Evolutionary conservation across 2,329 filamentous ascomycete species (phyloP), one percentile per base, ranked within the genome.

Genomic region (Fusarium austroafricanum): DNA sequence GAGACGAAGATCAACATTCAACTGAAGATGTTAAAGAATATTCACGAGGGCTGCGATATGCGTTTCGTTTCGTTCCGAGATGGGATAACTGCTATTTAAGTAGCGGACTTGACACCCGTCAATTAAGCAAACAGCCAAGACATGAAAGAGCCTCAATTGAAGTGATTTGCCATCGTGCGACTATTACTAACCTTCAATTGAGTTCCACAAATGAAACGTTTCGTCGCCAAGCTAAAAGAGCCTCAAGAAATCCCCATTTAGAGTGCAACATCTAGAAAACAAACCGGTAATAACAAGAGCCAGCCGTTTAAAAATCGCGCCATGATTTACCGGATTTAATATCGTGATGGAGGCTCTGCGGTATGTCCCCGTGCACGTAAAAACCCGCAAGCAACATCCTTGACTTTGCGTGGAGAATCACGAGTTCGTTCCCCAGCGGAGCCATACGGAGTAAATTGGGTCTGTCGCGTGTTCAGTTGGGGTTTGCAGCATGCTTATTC

Each of bases 281-380:
- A 44, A 38, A 21, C 17, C 43, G 29, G 57, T 14, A 59, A 38
- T 39, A 38, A 31, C 20, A 33, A 12, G 6, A 15, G 12, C 8
- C 6, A 7, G 7, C 9, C 11, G 15, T 2, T 10, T 2, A n/a
- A n/a, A 18, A 20, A 5, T n/a, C 39, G 14, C 35, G 17, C 26
- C 28, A 53, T 21, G 8, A 26, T n/a, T 3, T 2, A 3, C 28
- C n/a, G 55, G 40, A 47, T 44, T 40, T 46, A 51, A 51, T 33
- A 51, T 42, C 23, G 59, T 28, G 59, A 58, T 28, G 43, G 55
- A 61, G 59, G 61, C 61, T 64, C 61, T 64, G 61, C 59, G 44
- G 58, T 31, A 38, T 10, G 23, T 33, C 17, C 10, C 49, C 49
- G 10, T 54, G 42, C n/a, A 11, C 15, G 6, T 12, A n/a, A 29